phyloP scores from a whole-genome alignment of 2,329 filamentous ascomycete species.

The Thielaviopsis populi region DNA sequence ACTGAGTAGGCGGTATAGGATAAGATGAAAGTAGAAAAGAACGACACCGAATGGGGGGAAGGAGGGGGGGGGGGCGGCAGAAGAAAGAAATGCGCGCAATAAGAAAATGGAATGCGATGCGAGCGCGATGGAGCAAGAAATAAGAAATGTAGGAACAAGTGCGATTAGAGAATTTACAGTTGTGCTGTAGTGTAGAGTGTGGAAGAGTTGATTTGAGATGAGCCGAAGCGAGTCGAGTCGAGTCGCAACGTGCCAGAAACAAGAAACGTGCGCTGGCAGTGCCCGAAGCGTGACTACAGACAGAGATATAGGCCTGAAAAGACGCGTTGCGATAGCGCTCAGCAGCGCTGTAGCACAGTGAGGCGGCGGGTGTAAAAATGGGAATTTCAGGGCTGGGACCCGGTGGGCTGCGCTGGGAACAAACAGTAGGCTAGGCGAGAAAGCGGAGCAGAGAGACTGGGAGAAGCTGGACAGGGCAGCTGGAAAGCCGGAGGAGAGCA shows the following conservation, averaged over 20 bases:
- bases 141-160: not conserved
- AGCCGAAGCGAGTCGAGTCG: too few relatives aligned
- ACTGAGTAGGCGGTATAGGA: not conserved
- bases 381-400: too few relatives aligned
- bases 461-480: too few relatives aligned
- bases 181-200: not conserved
- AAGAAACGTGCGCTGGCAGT: not conserved
- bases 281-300: too few relatives aligned
- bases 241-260: not conserved
- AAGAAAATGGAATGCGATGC: not conserved
- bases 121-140: not conserved
- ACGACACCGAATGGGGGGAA: not conserved
- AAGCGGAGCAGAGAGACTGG: not conserved
- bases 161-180: not conserved
- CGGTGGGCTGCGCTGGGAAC: too few relatives aligned
- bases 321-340: conserved; percentile 11
- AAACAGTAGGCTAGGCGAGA: not conserved
- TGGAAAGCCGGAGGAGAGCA: too few relatives aligned
- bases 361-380: not conserved
- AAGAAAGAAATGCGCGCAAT: conserved; percentile 7
- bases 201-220: too few relatives aligned
- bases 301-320: not conserved
- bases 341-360: not conserved
- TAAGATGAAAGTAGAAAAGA: not conserved
- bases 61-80: not conserved